phyloP scores from a whole-genome alignment of 2,329 filamentous ascomycete species.

The Cadophora gregata region DNA sequence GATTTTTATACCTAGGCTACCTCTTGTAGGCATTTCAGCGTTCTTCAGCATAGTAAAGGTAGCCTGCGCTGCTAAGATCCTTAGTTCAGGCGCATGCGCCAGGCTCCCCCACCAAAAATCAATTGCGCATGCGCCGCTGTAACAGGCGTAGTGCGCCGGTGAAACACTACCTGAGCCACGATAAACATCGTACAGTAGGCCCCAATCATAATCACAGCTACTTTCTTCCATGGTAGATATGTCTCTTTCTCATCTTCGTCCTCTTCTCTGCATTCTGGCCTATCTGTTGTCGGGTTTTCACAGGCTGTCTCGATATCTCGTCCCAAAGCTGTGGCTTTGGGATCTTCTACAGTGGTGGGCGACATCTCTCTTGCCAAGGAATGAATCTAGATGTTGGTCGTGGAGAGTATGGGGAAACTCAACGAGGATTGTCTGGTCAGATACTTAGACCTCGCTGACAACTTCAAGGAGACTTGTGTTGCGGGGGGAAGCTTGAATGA shows the following conservation, averaged over 20 bases:
- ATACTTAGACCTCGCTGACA: neutral
- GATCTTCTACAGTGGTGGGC: neutral
- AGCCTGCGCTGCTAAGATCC: too few relatives aligned
- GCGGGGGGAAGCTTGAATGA: neutral
- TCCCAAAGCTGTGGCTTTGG: neutral
- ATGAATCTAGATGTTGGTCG: neutral
- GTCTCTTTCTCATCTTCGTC: slow-evolving; percentile 19
- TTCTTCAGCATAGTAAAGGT: too few relatives aligned
- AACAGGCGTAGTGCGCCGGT: too few relatives aligned
- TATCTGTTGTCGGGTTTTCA: neutral
- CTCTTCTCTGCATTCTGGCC: neutral
- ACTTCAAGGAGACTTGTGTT: neutral
- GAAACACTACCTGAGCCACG: slow-evolving; percentile 38
- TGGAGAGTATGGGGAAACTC: too few relatives aligned
- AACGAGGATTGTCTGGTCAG: neutral
- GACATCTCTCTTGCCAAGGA: neutral
- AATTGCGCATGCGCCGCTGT: too few relatives aligned
- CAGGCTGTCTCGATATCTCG: neutral
- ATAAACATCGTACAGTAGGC: slow-evolving; percentile 55
- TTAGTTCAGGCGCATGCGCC: too few relatives aligned
- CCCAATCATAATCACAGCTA: slow-evolving; percentile 51
- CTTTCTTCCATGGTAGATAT: slow-evolving; percentile 34
- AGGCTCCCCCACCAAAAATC: too few relatives aligned
- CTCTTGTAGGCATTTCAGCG: too few relatives aligned
- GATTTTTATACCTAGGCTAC: too few relatives aligned